Conservation (phyloP, 176 grass and related monocot species). For the Eragrostis nindensis region DNA sequence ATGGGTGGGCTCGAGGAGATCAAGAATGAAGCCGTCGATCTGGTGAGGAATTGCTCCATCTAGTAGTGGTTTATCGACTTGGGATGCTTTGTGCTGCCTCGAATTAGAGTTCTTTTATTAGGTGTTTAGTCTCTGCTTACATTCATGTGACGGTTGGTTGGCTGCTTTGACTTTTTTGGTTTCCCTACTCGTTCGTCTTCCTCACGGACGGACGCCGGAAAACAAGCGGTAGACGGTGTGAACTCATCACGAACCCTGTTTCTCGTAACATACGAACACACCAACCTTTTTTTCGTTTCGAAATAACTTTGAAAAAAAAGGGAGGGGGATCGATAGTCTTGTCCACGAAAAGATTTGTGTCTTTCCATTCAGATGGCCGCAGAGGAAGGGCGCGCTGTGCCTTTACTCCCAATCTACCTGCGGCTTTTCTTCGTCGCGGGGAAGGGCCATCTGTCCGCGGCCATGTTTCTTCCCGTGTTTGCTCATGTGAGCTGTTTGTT, state of each 20-base stretch:
- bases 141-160: not conserved
- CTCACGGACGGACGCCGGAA: not conserved
- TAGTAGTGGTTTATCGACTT: not conserved
- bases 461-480: conserved; percentile 27
- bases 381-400: too few relatives aligned
- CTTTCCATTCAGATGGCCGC: not conserved
- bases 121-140: not conserved
- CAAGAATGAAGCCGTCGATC: conserved; percentile 88
- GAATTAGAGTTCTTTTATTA: not conserved
- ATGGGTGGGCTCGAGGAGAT: conserved; percentile 82
- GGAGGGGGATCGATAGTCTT: not conserved
- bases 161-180: not conserved
- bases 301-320: not conserved
- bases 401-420: conserved; percentile 5
- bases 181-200: not conserved
- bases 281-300: not conserved
- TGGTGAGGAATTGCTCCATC: conserved; percentile 55
- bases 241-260: not conserved
- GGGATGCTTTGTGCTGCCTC: not conserved
- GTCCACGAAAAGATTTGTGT: not conserved
- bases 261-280: not conserved
- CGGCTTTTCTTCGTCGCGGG: not conserved
- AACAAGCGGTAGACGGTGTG: not conserved
- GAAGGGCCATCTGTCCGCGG: conserved; percentile 33
- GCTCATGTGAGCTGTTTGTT: not conserved